These are phyloP conservation scores for Cryptococcus sp. DNA, from an alignment of 1,284 basidiomycete species.

Conservation along the genomic window DNA sequence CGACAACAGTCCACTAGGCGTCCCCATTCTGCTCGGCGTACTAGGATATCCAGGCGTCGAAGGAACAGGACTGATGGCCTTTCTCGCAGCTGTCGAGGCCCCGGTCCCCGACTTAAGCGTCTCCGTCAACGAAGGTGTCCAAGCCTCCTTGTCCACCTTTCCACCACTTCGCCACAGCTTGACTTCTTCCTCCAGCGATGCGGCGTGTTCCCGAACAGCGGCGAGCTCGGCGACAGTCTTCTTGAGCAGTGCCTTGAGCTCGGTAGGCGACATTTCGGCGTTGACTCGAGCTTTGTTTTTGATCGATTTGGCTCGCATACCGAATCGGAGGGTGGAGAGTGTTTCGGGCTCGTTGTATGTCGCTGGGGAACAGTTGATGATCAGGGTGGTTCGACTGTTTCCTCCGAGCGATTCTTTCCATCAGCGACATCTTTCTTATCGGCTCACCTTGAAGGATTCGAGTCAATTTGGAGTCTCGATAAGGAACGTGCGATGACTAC, in stretches of 20 bases:
- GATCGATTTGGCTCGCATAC: slow-evolving; percentile 98
- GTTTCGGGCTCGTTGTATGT: slow-evolving; percentile 97
- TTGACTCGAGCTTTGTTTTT: slow-evolving; percentile 99
- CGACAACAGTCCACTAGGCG: slow-evolving; percentile 56
- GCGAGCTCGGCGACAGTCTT: slow-evolving; percentile 85
- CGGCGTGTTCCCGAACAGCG: slow-evolving; percentile 79
- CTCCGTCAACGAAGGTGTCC: slow-evolving; percentile 55
- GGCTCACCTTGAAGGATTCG: slow-evolving; percentile 77
- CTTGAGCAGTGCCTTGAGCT: slow-evolving; percentile 86
- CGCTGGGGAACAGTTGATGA: slow-evolving; percentile 98
- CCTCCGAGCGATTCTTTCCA: slow-evolving; percentile 84
- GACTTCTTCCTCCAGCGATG: slow-evolving; percentile 84
- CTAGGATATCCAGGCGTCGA: slow-evolving; percentile 53
- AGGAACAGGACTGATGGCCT: slow-evolving; percentile 59
- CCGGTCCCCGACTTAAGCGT: slow-evolving; percentile 49
- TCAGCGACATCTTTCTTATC: slow-evolving; percentile 2
- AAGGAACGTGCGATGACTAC: slow-evolving; percentile 94
- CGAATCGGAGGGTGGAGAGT: slow-evolving; percentile 93
- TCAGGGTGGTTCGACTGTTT: slow-evolving; percentile 96
- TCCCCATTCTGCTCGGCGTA: slow-evolving; percentile 55
- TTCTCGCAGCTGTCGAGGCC: slow-evolving; percentile 20
- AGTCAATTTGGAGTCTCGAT: slow-evolving; percentile 98
- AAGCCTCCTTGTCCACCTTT: slow-evolving; percentile 75
- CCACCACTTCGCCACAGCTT: slow-evolving; percentile 86
- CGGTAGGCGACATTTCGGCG: slow-evolving; percentile 91